phyloP scores from a whole-genome alignment of 495 filamentous ascomycete species.

The Trichoderma orchidacearum region DNA sequence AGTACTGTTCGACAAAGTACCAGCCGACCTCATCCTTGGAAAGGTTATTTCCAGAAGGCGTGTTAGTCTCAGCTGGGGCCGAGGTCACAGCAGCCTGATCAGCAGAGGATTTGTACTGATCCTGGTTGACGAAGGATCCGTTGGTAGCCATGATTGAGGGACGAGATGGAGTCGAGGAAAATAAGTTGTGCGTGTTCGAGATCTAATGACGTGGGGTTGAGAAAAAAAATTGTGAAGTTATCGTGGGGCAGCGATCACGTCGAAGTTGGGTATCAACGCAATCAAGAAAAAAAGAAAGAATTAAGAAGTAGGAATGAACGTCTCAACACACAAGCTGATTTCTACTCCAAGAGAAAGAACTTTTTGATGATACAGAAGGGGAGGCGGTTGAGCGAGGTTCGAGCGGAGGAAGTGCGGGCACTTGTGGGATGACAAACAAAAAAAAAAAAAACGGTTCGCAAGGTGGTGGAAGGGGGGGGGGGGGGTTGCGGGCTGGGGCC shows the following conservation, averaged over 20 bases:
- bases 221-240: neutral
- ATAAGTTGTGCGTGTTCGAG: neutral
- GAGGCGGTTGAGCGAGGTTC: neutral
- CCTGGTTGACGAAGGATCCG: slow-evolving; percentile 25
- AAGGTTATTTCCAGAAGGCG: slow-evolving; percentile 16
- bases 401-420: neutral
- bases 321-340: neutral
- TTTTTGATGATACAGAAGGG: neutral
- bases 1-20: slow-evolving; percentile 99
- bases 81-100: slow-evolving; percentile 6
- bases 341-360: neutral
- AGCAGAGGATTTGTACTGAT: slow-evolving; percentile 18
- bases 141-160: slow-evolving; percentile 32
- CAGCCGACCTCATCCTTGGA: slow-evolving; percentile 87
- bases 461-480: neutral
- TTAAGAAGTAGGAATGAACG: neutral
- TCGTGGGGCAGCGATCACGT: neutral
- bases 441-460: neutral
- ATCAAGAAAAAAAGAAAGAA: neutral
- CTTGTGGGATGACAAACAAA: slow-evolving; percentile 1
- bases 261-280: slow-evolving; percentile 1
- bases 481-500: neutral
- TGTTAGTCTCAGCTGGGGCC: slow-evolving; percentile 8
- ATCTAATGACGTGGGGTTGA: neutral
- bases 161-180: neutral